Evolutionary conservation across 1,284 basidiomycete genomes (phyloP).

Genomic region (Exobasidium rhododendri): DNA sequence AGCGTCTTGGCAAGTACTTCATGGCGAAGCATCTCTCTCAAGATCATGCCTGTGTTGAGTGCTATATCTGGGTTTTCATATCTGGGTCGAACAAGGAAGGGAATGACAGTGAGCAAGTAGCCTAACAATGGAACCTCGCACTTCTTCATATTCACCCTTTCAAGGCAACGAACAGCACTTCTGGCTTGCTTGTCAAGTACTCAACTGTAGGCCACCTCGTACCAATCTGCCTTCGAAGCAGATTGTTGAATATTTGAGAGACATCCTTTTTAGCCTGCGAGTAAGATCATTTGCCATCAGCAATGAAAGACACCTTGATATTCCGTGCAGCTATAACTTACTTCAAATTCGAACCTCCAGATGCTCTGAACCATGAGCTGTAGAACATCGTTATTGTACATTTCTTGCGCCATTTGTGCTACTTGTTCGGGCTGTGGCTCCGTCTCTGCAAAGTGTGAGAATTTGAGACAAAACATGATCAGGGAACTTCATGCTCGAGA

Average conservation of each 20-base stretch:
- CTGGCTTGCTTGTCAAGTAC: conserved; percentile 77
- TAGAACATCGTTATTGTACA: conserved; percentile 85
- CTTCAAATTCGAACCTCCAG: conserved; percentile 87
- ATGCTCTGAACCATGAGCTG: conserved; percentile 77
- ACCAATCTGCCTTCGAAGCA: conserved; percentile 92
- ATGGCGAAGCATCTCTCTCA: conserved; percentile 93
- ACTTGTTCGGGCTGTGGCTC: conserved; percentile 67
- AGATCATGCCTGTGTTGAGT: conserved; percentile 94
- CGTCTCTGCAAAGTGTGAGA: conserved; percentile 48
- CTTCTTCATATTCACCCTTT: conserved; percentile 61
- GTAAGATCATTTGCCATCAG: conserved; percentile 44
- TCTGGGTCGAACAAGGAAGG: conserved; percentile 31
- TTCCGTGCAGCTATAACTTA: neutral
- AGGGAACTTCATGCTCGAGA: neutral
- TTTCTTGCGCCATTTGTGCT: conserved; percentile 84
- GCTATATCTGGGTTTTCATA: conserved; percentile 94
- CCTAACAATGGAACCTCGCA: neutral
- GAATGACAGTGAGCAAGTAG: conserved; percentile 3
- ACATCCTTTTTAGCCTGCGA: conserved; percentile 71
- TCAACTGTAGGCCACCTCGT: conserved; percentile 90
- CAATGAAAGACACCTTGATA: neutral
- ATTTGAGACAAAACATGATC: neutral
- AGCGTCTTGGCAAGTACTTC: conserved; percentile 86
- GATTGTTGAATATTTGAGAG: conserved; percentile 91
- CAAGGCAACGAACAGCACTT: conserved; percentile 82